These are phyloP conservation scores for Candida taoyuanica DNA, from an alignment of 805 yeast species.

Conservation along the genomic window DNA sequence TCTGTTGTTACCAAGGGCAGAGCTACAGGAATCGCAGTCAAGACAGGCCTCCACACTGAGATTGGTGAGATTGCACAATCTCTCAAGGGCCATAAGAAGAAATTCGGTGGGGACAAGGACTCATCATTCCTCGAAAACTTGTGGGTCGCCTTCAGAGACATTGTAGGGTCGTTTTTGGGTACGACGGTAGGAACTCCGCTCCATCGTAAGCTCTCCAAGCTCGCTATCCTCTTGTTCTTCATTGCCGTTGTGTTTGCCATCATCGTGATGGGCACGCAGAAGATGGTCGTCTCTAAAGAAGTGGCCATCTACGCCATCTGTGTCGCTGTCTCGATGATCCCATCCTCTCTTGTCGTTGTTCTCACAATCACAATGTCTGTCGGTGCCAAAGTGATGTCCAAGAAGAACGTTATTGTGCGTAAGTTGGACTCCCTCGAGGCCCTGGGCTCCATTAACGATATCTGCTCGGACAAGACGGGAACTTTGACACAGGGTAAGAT, in stretches of 20 bases:
- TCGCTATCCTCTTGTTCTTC: conserved; percentile 67
- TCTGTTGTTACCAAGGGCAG: conserved; percentile 71
- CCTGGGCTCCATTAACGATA: conserved; percentile 72
- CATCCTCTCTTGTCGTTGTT: conserved; percentile 75
- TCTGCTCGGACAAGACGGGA: conserved; percentile 82
- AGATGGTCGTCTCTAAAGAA: conserved; percentile 65
- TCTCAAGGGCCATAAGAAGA: conserved; percentile 39
- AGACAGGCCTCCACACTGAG: conserved; percentile 69
- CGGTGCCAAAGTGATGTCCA: conserved; percentile 69
- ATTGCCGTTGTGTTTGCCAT: conserved; percentile 84
- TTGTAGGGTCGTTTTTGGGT: conserved; percentile 68
- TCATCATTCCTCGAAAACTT: conserved; percentile 36
- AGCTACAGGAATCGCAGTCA: conserved; percentile 61
- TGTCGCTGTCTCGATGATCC: conserved; percentile 74
- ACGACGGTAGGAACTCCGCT: conserved; percentile 77
- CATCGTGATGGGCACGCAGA: conserved; percentile 82
- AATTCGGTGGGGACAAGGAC: conserved; percentile 38
- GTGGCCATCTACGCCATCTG: conserved; percentile 89
- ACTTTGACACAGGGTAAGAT: conserved; percentile 77
- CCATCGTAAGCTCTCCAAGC: conserved; percentile 67
- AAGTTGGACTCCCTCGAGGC: conserved; percentile 76
- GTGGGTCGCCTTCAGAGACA: conserved; percentile 42
- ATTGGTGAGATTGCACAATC: conserved; percentile 71
- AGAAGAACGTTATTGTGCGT: conserved; percentile 66
- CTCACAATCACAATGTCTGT: conserved; percentile 84